These are phyloP conservation scores for Sporobolomyces roseus DNA, from an alignment of 768 basidiomycete genomes.

Conservation along the genomic window DNA sequence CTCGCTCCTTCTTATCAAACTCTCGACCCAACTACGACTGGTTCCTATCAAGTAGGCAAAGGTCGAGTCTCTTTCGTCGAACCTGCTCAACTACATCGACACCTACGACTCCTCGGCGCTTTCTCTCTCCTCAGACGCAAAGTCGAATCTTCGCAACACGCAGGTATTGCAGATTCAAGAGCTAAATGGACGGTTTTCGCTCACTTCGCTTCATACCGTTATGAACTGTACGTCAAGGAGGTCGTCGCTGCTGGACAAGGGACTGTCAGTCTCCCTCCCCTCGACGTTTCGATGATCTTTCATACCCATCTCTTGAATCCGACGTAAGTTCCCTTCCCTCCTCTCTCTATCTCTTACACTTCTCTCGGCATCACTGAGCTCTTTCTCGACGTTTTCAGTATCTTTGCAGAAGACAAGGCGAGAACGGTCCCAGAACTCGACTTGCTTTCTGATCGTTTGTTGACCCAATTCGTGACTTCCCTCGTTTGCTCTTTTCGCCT, in stretches of 20 bases:
- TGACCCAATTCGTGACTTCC: not conserved
- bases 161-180: not conserved
- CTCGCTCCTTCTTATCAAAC: conserved; percentile 12
- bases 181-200: conserved; percentile 12
- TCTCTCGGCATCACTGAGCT: no score
- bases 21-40: not conserved
- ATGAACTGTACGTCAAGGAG: not conserved
- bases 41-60: not conserved
- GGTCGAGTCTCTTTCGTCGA: not conserved
- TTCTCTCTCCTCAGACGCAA: not conserved
- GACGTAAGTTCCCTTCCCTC: no score
- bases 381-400: no score
- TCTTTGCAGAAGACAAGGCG: conserved; percentile 3
- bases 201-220: not conserved
- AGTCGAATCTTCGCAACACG: not conserved
- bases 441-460: not conserved
- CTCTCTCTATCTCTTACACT: not conserved
- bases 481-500: no score
- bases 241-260: not conserved
- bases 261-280: not conserved
- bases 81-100: not conserved
- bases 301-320: conserved; percentile 12
- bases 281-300: conserved; percentile 5
- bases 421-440: conserved; percentile 6
- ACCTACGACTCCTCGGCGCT: not conserved